Evolutionary conservation across 2,329 filamentous ascomycete species (phyloP).

Genomic region (Penicillium sp.): DNA sequence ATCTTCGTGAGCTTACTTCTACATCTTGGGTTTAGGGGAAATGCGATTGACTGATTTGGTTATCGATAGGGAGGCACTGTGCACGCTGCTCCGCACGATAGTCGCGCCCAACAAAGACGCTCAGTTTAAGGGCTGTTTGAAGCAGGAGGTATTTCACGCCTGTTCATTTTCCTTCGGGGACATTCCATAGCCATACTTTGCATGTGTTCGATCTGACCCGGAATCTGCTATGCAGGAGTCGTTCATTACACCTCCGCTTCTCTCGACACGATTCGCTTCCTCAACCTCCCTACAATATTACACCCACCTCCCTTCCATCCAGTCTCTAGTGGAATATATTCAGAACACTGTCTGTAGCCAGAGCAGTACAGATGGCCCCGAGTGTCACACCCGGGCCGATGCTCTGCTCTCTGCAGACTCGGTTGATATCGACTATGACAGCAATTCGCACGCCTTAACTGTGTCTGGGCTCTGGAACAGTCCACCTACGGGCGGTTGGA

Average conservation of each 20-base stretch:
- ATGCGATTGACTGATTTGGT: slow-evolving; percentile 8
- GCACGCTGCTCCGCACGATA: slow-evolving; percentile 56
- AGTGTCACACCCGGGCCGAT: slow-evolving; percentile 54
- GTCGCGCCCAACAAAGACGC: slow-evolving; percentile 48
- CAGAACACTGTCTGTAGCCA: slow-evolving; percentile 54
- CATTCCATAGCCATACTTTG: neutral
- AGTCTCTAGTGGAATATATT: slow-evolving; percentile 56
- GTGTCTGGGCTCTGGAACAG: slow-evolving; percentile 63
- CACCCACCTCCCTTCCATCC: slow-evolving; percentile 60
- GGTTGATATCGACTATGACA: slow-evolving; percentile 76
- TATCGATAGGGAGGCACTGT: slow-evolving; percentile 52
- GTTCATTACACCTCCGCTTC: slow-evolving; percentile 60
- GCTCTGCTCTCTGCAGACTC: slow-evolving; percentile 57
- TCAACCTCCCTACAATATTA: slow-evolving; percentile 70
- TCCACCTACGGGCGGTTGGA: slow-evolving; percentile 46
- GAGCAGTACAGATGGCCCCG: slow-evolving; percentile 34
- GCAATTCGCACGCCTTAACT: slow-evolving; percentile 63
- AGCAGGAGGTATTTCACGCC: slow-evolving; percentile 44
- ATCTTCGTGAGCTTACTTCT: slow-evolving; percentile 32
- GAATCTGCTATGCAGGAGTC: slow-evolving; percentile 46
- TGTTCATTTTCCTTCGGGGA: neutral
- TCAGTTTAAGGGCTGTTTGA: slow-evolving; percentile 52
- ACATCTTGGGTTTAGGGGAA: neutral
- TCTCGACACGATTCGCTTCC: slow-evolving; percentile 61
- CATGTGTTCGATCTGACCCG: neutral